These are phyloP conservation scores for Thoreauomyces humboldtii DNA, from an alignment of 192 early-diverging fungal species.

Conservation along the genomic window DNA sequence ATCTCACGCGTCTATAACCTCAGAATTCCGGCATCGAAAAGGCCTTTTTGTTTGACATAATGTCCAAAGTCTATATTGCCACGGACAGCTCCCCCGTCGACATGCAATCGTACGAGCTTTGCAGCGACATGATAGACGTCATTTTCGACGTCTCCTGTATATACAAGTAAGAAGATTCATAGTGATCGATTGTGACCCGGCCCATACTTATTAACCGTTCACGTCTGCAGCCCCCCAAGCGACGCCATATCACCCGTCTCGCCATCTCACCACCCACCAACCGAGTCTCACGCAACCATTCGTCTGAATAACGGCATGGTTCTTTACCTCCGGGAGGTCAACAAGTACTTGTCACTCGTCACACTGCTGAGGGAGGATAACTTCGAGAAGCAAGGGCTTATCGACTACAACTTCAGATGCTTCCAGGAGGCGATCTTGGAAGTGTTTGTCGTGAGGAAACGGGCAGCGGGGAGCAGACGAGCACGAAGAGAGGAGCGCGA, in stretches of 20 bases:
- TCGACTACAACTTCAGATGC: slow-evolving; percentile 85
- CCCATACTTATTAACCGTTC: too few species aligned
- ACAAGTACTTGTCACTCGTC: slow-evolving; percentile 72
- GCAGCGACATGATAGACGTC: slow-evolving; percentile 93
- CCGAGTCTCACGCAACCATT: slow-evolving; percentile 66
- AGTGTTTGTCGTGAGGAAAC: slow-evolving; percentile 59
- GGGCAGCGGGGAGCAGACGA: slow-evolving; percentile 5
- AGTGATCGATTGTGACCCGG: too few species aligned
- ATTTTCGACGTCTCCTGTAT: slow-evolving; percentile 79
- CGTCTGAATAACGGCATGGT: slow-evolving; percentile 76
- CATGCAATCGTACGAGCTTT: slow-evolving; percentile 84
- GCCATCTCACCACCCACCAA: neutral
- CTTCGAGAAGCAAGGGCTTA: slow-evolving; percentile 78
- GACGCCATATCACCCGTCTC: neutral
- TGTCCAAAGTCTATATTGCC: slow-evolving; percentile 90
- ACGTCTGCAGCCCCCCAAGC: too few species aligned
- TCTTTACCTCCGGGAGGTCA: slow-evolving; percentile 73
- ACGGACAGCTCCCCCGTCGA: slow-evolving; percentile 85
- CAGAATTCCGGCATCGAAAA: slow-evolving; percentile 95
- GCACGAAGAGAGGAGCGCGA: too few species aligned
- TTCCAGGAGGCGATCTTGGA: slow-evolving; percentile 79
- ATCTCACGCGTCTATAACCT: neutral
- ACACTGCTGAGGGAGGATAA: slow-evolving; percentile 77
- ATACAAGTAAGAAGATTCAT: slow-evolving; percentile 60
- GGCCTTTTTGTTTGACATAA: slow-evolving; percentile 88